Evolutionary conservation across 2,329 filamentous ascomycete genomes (phyloP), one percentile per base, ranked within the genome.

Genomic region (Penicillium italicum): DNA sequence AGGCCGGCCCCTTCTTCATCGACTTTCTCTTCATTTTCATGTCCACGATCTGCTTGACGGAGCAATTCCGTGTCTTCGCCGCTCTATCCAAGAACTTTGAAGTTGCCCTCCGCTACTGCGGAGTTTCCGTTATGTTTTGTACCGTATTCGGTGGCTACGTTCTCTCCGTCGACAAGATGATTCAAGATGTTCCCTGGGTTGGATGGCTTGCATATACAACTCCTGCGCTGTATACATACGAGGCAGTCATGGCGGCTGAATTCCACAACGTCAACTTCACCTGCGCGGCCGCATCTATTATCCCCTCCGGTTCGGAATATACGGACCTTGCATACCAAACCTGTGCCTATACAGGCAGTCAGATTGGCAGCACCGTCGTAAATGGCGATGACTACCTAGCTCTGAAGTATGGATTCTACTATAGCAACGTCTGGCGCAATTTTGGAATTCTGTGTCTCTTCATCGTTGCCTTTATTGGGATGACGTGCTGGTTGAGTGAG

Each of bases 381-480:
- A 69, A 76, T 38, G 84, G 84, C 20, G 72, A 80, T 5, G 72
- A 72, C 16, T 87, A 85, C 58, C 65, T 86, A 1, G 66, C 74
- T 2, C 75, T 74, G 1, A 76, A 77, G 7, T 87, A 80, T 67
- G 76, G 78, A 14, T 72, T 70, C 60, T 76, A 77, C 5, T 75
- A 81, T 28, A 74, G 71, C n/a, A 75, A 86, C 62, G 72, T 86
- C 0, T 86, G 84, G 77, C 82, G 88, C 3, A 90, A 91, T 67
- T 90, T 89, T 64, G 88, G 86, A 14, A 85, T 91, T 3, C 73
- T 92, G 0, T 84, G 90, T 60, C 88, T 85, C 0, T 92, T 90
- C 61, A 81, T 84, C 0, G 75, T 89, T 1, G 80, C 87, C 4
- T 93, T 90, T 65, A 81, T 93, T 14, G 63, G 83, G 3, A 70